Evolutionary conservation across 2,329 filamentous ascomycete species (phyloP), one percentile per base, ranked within the genome.

Genomic region (Aspergillus sp.): DNA sequence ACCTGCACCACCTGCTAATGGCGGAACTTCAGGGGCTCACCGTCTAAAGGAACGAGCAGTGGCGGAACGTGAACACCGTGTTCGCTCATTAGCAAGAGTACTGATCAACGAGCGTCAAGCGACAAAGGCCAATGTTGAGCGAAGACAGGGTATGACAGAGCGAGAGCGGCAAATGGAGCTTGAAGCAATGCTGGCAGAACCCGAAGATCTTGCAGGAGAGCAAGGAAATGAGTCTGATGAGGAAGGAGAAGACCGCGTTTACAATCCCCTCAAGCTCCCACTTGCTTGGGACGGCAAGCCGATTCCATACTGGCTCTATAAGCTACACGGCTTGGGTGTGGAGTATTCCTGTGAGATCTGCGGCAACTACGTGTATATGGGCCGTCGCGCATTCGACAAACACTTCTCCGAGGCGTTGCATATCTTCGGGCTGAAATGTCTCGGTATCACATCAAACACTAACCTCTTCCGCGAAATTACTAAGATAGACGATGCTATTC

Each of bases 361-460:
- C 71, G 95, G 95, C 56, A 98, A 98, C 75, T 97, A 92, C 70
- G 92, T 97, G n/a, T 98, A 98, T 79, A 97, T 96, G 89, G 95
- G 95, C 15, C 85, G 95, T 22, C 86, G 95, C 50, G 93, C 93
- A 1, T 99, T 97, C 68, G 95, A 99, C 73, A 99, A 99, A 80
- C 95, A 99, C 74, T 99, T 99, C 78, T 96, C 93, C 65, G 95
- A 99, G 75, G 87, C 90, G 8, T 82, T 92, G 53, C 95, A 99
- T 71, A 89, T 98, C 49, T 95, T 96, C 71, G 95, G 95, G 1
- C 79, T 99, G 64, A 95, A 96, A 74, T 96, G 93, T 70, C 79
- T 99, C 51, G 96, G 96, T 19, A 95, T 99, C 71, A 96, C 89
- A 7, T 74, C 76, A 11, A 95, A 96, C 70, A 92, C 92, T 2